Percentiles rank a stretch among this genome's conserved stretches.
Conservation (phyloP, 768 basidiomycete species). For the Tylopilus rubrobrunneus region DNA sequence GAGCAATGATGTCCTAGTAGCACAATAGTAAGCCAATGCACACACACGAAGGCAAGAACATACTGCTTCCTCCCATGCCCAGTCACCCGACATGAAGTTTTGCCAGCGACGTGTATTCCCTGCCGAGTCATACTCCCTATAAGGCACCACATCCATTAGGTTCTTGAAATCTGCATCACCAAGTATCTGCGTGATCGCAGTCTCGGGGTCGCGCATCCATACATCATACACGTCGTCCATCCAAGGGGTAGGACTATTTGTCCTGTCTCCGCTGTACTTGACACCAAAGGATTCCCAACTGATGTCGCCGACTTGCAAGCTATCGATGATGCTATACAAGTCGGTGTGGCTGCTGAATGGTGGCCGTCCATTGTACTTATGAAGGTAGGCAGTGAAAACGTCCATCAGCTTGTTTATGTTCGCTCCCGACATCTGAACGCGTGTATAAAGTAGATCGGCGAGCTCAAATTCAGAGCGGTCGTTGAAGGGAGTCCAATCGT, state of each 20-base stretch:
- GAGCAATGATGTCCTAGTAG: not conserved
- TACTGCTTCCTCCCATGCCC: conserved; percentile 1
- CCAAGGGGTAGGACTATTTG: not conserved
- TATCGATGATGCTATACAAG: not conserved
- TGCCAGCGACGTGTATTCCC: not conserved
- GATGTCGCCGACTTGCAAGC: not conserved
- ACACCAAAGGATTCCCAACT: not conserved
- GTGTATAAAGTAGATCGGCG: not conserved
- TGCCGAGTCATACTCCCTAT: not conserved
- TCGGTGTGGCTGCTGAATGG: not conserved
- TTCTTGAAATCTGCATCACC: not conserved
- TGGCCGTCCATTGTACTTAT: not conserved
- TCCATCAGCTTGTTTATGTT: not conserved
- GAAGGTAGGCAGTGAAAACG: not conserved
- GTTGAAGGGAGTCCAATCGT: not conserved
- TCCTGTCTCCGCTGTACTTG: not conserved
- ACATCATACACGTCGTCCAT: not conserved
- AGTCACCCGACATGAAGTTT: no score
- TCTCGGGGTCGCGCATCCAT: not conserved
- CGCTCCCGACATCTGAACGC: not conserved
- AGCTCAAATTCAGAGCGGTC: not conserved
- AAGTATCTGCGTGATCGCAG: not conserved
- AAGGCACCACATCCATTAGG: not conserved
- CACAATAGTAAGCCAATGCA: no score
- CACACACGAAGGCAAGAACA: not conserved